A percentile compares a stretch with the other conserved stretches of the same genome.
phyloP scores from a whole-genome alignment of 2,329 filamentous ascomycete genomes.

The Periconia sp. region DNA sequence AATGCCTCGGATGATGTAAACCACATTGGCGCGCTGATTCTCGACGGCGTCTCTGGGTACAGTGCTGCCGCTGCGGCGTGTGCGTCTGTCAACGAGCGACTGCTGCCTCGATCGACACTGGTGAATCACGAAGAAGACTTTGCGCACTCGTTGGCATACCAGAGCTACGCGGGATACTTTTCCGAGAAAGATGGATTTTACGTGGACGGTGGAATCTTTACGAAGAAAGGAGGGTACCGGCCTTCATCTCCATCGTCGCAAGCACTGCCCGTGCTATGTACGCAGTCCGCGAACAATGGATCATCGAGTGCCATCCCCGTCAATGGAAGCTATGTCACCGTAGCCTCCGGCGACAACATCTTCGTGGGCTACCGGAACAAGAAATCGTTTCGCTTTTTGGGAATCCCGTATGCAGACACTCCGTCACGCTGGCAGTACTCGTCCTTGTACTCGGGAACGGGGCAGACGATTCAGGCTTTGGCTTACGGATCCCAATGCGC shows the following conservation, averaged over 20 bases:
- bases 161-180: conserved; percentile 45
- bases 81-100: conserved; percentile 50
- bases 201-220: conserved; percentile 46
- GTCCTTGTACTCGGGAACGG: conserved; percentile 47
- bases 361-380: conserved; percentile 56
- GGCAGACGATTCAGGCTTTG: conserved; percentile 50
- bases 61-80: conserved; percentile 48
- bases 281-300: conserved; percentile 49
- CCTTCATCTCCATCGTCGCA: conserved; percentile 34
- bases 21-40: conserved; percentile 54
- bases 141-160: conserved; percentile 48
- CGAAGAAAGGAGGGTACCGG: conserved; percentile 38
- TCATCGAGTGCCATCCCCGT: conserved; percentile 23
- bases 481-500: conserved; percentile 50
- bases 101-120: conserved; percentile 47
- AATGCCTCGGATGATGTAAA: conserved; percentile 57
- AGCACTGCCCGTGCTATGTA: conserved; percentile 53
- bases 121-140: conserved; percentile 51
- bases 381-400: conserved; percentile 51
- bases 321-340: conserved; percentile 36
- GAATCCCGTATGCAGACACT: conserved; percentile 50
- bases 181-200: conserved; percentile 45
- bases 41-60: conserved; percentile 46
- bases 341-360: conserved; percentile 48
- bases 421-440: conserved; percentile 52